phyloP scores from a whole-genome alignment of 2,329 filamentous ascomycete genomes.

The Atkinsonella texensis region DNA sequence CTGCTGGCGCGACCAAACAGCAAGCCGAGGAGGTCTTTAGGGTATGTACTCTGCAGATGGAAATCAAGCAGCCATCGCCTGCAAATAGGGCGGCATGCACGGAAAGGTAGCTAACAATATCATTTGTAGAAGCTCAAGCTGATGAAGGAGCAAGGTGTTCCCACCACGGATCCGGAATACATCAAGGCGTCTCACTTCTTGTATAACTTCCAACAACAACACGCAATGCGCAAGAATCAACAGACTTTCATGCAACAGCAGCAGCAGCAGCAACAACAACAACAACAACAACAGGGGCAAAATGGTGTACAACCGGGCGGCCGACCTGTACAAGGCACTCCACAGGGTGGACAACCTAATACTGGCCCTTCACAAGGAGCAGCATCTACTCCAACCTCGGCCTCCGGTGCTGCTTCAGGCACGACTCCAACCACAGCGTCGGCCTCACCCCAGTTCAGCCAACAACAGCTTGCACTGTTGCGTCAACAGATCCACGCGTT shows the following conservation, averaged over 20 bases:
- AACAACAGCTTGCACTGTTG: constrained; percentile 67
- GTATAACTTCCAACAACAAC: constrained; percentile 55
- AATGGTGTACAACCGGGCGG: constrained; percentile 35
- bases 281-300: constrained; percentile 35
- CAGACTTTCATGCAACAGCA: constrained; percentile 30
- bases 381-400: constrained; percentile 25
- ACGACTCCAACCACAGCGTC: constrained; percentile 16
- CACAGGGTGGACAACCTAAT: constrained; percentile 19
- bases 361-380: constrained; percentile 22
- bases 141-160: constrained; percentile 77
- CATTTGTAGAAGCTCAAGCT: constrained; percentile 63
- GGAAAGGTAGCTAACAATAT: background rate
- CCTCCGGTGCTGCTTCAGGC: constrained; percentile 20
- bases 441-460: constrained; percentile 52
- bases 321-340: constrained; percentile 26
- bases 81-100: background rate
- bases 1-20: constrained; percentile 59
- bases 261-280: constrained; percentile 27
- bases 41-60: constrained; percentile 32
- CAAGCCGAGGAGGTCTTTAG: constrained; percentile 64
- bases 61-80: background rate
- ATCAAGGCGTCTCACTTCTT: constrained; percentile 72
- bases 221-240: constrained; percentile 39
- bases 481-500: constrained; percentile 85
- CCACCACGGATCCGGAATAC: constrained; percentile 74